These are phyloP conservation scores for Colletotrichum sp. DNA, from an alignment of 2,329 filamentous ascomycete species.

Conservation along the genomic window DNA sequence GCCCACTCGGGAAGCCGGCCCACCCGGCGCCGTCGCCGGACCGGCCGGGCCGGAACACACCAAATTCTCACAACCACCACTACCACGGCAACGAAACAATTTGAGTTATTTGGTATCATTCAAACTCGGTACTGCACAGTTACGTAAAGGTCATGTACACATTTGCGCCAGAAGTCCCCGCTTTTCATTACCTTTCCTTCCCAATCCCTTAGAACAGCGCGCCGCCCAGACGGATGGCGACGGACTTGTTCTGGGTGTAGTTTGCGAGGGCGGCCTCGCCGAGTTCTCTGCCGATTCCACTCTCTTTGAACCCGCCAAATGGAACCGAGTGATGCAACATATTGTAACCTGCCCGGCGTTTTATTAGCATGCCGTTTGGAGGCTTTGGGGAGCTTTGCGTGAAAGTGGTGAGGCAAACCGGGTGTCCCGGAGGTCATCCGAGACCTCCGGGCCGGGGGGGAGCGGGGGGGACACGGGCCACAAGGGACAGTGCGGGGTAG, in stretches of 20 bases:
- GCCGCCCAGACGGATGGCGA: constrained; percentile 58
- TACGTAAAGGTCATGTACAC: constrained; percentile 20
- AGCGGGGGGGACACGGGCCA: not conserved
- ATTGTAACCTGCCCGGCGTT: constrained; percentile 26
- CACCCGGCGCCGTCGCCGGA: not conserved
- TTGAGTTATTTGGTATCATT: constrained; percentile 13
- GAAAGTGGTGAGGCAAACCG: not conserved
- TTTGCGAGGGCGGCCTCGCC: constrained; percentile 70
- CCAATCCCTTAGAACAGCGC: constrained; percentile 39
- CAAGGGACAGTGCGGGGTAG: constrained; percentile 33
- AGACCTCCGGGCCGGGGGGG: not conserved
- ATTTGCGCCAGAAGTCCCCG: constrained; percentile 13
- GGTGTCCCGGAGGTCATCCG: not conserved
- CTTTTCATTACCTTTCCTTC: constrained; percentile 9
- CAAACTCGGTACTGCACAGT: constrained; percentile 13
- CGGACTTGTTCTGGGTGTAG: constrained; percentile 73
- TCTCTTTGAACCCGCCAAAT: constrained; percentile 81
- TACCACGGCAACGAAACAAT: not conserved
- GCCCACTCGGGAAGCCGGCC: not conserved
- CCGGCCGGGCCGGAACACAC: not conserved
- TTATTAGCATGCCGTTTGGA: not conserved
- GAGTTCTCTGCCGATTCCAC: constrained; percentile 77
- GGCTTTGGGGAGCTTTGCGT: not conserved
- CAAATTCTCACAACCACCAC: not conserved
- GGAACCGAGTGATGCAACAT: constrained; percentile 68